Percentiles rank a stretch among this genome's conserved stretches.
phyloP scores from a whole-genome alignment of 2,329 filamentous ascomycete species.

The Phyllosticta citrichinensis region DNA sequence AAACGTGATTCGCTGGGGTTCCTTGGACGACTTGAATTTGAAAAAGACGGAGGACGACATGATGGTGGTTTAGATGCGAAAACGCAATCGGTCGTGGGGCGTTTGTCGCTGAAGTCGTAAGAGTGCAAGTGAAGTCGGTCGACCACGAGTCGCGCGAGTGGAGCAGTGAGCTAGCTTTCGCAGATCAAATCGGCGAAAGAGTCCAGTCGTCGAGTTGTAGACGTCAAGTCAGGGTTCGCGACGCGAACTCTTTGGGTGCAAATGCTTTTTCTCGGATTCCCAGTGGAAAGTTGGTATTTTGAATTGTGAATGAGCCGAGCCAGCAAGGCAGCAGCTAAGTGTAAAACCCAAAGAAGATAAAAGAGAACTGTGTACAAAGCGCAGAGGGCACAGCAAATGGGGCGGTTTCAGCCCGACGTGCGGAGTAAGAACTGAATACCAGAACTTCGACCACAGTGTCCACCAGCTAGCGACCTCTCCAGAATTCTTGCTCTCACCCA shows the following conservation, averaged over 20 bases:
- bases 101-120: background rate
- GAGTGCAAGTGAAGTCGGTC: background rate
- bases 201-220: background rate
- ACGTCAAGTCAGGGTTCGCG: constrained; percentile 7
- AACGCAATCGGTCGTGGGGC: background rate
- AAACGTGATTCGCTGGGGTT: constrained; percentile 87
- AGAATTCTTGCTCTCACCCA: constrained; percentile 5
- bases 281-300: constrained; percentile 11
- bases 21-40: constrained; percentile 99
- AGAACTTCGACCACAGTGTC: constrained; percentile 10
- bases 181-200: constrained; percentile 5
- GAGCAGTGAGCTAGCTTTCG: background rate
- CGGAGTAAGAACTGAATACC: constrained; percentile 11
- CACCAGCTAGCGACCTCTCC: constrained; percentile 7
- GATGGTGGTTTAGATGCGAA: background rate
- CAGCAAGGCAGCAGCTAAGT: constrained; percentile 7
- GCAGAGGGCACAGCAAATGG: constrained; percentile 7
- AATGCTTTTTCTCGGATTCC: constrained; percentile 10
- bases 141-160: background rate
- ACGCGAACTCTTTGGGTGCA: constrained; percentile 9
- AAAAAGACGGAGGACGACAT: constrained; percentile 99
- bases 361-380: constrained; percentile 10
- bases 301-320: constrained; percentile 10
- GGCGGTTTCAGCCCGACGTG: constrained; percentile 6
- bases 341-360: constrained; percentile 9